Evolutionary conservation across 306 rosid species (phyloP).

Genomic region (Urtica urens): DNA sequence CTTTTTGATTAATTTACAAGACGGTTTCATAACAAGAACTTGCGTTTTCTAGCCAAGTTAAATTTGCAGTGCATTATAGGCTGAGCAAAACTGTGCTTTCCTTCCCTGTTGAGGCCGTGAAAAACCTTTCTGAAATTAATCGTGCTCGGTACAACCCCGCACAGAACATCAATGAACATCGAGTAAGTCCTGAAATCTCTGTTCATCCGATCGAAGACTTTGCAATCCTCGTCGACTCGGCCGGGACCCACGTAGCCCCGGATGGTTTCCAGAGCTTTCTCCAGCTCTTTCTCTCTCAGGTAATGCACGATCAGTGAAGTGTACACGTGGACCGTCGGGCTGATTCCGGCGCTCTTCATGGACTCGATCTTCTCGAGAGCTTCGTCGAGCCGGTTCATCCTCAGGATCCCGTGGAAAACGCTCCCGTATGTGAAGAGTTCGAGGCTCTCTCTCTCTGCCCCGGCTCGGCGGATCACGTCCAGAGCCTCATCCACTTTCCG

Average conservation of each 20-base stretch:
- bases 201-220: constrained; percentile 51
- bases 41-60: constrained; percentile 46
- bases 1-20: too few relatives aligned
- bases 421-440: constrained; percentile 65
- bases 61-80: constrained; percentile 45
- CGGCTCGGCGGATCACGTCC: constrained; percentile 29
- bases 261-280: constrained; percentile 42
- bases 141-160: constrained; percentile 75
- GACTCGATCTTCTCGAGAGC: constrained; percentile 55
- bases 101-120: constrained; percentile 71
- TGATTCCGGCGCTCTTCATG: constrained; percentile 51
- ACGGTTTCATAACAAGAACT: constrained; percentile 30
- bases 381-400: constrained; percentile 43
- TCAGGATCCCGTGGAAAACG: constrained; percentile 62
- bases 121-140: constrained; percentile 60
- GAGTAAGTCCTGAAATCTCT: constrained; percentile 75
- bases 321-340: constrained; percentile 61
- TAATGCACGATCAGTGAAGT: constrained; percentile 65
- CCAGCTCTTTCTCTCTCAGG: constrained; percentile 46
- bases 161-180: constrained; percentile 56
- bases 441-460: constrained; percentile 29
- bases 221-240: constrained; percentile 55
- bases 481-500: constrained; percentile 69
- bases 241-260: constrained; percentile 65
- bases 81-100: constrained; percentile 58